Conservation (phyloP, 129 eudicot genomes). For the Cynara cardunculus region DNA sequence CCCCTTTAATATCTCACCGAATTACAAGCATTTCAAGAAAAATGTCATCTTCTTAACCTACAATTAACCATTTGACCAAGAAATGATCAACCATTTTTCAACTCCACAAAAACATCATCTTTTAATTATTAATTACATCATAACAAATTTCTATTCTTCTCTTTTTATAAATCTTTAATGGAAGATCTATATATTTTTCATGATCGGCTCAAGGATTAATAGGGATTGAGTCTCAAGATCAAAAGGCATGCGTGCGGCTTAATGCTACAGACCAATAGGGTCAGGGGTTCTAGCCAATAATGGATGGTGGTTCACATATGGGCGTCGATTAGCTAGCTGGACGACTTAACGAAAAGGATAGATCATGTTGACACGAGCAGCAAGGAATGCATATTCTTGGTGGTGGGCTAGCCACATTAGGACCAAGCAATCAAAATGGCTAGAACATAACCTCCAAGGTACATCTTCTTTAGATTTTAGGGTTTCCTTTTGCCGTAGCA, state of each 20-base stretch:
- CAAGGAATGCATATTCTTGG: conserved; percentile 74
- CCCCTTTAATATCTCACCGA: conserved; percentile 17
- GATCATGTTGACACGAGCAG: conserved; percentile 60
- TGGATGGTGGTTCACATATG: background rate
- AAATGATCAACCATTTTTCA: background rate
- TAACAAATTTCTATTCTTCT: background rate
- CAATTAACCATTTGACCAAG: background rate
- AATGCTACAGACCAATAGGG: background rate
- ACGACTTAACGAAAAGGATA: background rate
- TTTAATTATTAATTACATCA: background rate
- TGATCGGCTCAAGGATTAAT: background rate
- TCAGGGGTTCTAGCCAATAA: background rate
- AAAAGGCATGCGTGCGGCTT: background rate
- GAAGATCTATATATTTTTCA: background rate
- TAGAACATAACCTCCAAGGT: conserved; percentile 64
- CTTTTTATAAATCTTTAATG: background rate
- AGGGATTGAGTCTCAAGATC: background rate
- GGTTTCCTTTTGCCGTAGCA: background rate
- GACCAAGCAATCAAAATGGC: conserved; percentile 80
- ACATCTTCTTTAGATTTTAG: background rate
- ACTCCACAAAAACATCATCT: background rate
- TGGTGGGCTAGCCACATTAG: conserved; percentile 84
- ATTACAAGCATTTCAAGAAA: background rate
- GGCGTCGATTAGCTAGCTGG: background rate
- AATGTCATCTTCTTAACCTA: background rate